phyloP scores from a whole-genome alignment of 176 grass and related monocot species.

The Musa acuminata region DNA sequence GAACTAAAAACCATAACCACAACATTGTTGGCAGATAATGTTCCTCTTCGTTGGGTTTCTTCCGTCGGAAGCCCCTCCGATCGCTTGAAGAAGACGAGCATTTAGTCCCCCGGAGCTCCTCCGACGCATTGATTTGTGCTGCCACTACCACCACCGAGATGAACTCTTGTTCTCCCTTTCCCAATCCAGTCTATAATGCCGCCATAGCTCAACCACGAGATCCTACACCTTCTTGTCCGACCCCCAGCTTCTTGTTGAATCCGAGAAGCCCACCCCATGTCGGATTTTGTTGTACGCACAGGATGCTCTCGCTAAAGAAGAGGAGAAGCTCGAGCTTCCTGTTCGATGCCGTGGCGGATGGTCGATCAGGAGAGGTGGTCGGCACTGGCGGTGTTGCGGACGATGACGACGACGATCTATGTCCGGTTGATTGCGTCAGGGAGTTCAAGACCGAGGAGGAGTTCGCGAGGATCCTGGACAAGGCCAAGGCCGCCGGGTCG shows the following conservation, averaged over 20 bases:
- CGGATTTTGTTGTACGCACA: not conserved
- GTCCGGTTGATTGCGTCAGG: slow-evolving; percentile 76
- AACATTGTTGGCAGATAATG: too few species aligned
- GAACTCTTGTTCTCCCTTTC: too few species aligned
- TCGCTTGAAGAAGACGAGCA: too few species aligned
- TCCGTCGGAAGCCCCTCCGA: too few species aligned
- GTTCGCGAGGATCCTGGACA: slow-evolving; percentile 41
- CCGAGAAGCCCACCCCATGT: not conserved
- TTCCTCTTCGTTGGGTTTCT: too few species aligned
- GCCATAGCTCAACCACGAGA: too few species aligned
- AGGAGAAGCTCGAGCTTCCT: not conserved
- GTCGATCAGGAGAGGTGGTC: not conserved
- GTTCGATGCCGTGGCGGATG: not conserved
- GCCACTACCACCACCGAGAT: too few species aligned
- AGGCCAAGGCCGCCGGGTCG: slow-evolving; percentile 36
- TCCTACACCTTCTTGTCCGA: not conserved
- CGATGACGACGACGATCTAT: slow-evolving; percentile 53
- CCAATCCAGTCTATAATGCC: too few species aligned
- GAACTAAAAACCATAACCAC: too few species aligned
- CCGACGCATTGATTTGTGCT: too few species aligned
- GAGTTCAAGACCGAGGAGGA: slow-evolving; percentile 90
- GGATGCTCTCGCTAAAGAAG: not conserved
- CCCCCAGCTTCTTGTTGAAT: not conserved
- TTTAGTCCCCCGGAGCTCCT: too few species aligned
- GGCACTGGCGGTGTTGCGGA: slow-evolving; percentile 7